Base-by-base conservation (phyloP, 768 basidiomycete species). In the Xerocomellus intermedius region DNA sequence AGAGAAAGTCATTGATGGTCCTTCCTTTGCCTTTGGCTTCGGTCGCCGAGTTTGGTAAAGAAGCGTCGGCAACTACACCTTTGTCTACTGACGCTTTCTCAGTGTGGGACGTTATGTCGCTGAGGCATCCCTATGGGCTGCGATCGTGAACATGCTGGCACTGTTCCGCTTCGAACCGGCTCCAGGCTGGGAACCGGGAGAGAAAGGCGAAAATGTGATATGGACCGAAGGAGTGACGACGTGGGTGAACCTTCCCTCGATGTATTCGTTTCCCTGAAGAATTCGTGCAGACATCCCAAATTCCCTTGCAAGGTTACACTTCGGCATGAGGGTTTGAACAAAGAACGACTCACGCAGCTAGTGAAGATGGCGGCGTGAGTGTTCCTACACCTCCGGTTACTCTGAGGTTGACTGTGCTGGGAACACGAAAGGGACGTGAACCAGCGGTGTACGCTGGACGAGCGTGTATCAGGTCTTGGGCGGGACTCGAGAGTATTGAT, bases 91-190 rank as follows among this genome's bases (percentile, higher is more conserved):
- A 35, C n/a, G 33, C 3, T 16, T 50, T 3, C 17, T 30, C 22
- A 76, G 74, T 48, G 72, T 76, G 17, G 78, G 77, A 22, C 61
- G 67, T 33, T 48, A 73, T 42, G 62, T 80, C 36, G 76, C 74
- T 0, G 72, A 76, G 7, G 64, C 71, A 4, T 72, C 70, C 39
- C 48, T 76, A 10, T 71, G 69, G 53, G 52, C 47, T 37, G 42
- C 47, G 12, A 24, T 58, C 5, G 63, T 42, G 24, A 52, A 43
- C 8, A 49, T 62, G 28, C 44, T 62, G 10, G 52, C 56, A 4
- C 8, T 54, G 10, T 56, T 59, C 48, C 33, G 32, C 12, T 42
- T 66, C 26, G 49, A 48, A n/a, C 44, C 46, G 2, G 14, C 16
- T 2, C 41, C 42, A 5, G 47, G 45, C n/a, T 58, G 53, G 48